A percentile compares a stretch with the other conserved stretches of the same genome.
Conservation (phyloP, 1,284 basidiomycete species). For the Dichomitus squalens region DNA sequence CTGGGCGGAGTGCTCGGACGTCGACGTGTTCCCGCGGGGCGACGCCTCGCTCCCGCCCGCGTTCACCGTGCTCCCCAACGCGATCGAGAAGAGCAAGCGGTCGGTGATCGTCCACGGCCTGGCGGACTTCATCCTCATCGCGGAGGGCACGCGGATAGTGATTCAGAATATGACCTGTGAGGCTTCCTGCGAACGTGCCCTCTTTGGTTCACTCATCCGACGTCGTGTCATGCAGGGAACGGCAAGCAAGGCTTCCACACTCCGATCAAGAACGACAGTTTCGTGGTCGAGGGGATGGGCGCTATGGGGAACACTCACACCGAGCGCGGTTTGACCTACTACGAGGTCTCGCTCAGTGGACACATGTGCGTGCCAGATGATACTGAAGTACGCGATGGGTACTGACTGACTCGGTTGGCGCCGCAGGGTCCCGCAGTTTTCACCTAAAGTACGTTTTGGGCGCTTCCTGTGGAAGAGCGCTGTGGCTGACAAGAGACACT, state of each 20-base stretch:
- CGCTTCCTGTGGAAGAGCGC: background rate
- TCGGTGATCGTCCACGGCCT: conserved; percentile 74
- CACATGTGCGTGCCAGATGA: conserved; percentile 57
- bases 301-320: conserved; percentile 63
- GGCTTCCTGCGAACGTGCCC: conserved; percentile 26
- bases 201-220: background rate
- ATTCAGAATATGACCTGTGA: conserved; percentile 78
- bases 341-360: conserved; percentile 65
- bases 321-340: conserved; percentile 69
- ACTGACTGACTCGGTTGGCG: background rate
- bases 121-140: conserved; percentile 71
- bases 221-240: conserved; percentile 44
- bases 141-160: conserved; percentile 66
- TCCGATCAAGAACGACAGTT: conserved; percentile 63
- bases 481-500: background rate
- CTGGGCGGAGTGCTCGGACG: conserved; percentile 67
- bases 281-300: conserved; percentile 70
- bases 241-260: conserved; percentile 74
- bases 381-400: background rate
- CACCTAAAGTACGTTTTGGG: conserved; percentile 52
- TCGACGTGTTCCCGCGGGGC: conserved; percentile 59
- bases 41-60: conserved; percentile 65
- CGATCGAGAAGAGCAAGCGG: conserved; percentile 74
- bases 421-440: conserved; percentile 64
- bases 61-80: conserved; percentile 66